Base-by-base conservation (phyloP, 768 basidiomycete species). In the Phylloporus arenicola region DNA sequence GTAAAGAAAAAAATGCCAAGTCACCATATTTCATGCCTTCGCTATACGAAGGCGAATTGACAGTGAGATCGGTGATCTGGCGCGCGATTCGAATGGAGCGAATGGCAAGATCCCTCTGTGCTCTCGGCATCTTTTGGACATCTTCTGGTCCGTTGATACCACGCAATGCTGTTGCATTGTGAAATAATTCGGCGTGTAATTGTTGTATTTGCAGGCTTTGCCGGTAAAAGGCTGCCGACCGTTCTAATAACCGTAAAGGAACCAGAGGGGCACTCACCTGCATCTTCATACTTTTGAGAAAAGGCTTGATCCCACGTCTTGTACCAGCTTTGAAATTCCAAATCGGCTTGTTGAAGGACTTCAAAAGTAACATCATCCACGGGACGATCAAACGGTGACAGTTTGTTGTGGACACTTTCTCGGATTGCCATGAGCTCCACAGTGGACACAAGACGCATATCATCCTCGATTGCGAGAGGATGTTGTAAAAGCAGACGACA, bases 401-500 rank as follows among this genome's bases (percentile, higher is more conserved):
- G 71, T 16, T 83, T 79, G 64, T 93, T 88, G 61, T 92, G 85
- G 2, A 94, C 77, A 22, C 86, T 79, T 60, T 95, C 93, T 52
- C 93, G 82, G 54, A 95, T 81, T 27, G 83, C 83, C 80, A 93
- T 92, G 49, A 95, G 77, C 61, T 97, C 92, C 24, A 97, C 92
- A 2, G 91, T 94, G 3, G 93, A 94, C 12, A 96, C 89, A 13
- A 97, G 80, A 50, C 93, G 86, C 81, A 92, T 92, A 61, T 97
- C 93, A 57, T 95, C 92, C 60, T 91, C 85, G 52, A 95, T 88
- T 13, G 90, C 80, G 25, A 95, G 71, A 33, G 93, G 93, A 64
- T 96, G 93, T 55, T 84, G 82, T 20, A 96, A 71, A 17, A 97
- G 75, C 41, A 84, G 72, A 31, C 86, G 82, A 57, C 88, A 91